These are phyloP conservation scores for Tylopilus vinaceipallidus DNA, from an alignment of 768 basidiomycete species.

Conservation along the genomic window DNA sequence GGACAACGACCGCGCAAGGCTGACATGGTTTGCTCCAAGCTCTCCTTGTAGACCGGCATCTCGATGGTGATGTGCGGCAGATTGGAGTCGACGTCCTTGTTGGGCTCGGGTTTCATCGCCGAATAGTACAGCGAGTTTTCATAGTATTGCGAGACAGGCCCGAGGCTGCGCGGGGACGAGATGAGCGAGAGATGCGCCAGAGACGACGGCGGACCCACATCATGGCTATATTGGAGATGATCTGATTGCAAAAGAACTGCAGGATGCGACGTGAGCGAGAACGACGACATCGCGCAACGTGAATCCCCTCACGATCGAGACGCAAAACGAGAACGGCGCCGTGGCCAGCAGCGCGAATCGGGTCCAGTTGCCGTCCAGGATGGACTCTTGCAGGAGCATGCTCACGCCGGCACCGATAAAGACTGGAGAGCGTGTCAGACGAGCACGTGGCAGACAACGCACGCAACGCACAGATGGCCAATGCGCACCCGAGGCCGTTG, in stretches of 20 bases:
- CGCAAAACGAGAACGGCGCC: slow-evolving; percentile 70
- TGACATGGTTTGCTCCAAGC: slow-evolving; percentile 77
- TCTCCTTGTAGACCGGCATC: slow-evolving; percentile 89
- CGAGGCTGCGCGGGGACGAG: slow-evolving; percentile 45
- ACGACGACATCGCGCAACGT: background rate
- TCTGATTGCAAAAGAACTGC: slow-evolving; percentile 74
- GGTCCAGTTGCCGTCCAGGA: slow-evolving; percentile 58
- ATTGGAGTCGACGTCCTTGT: slow-evolving; percentile 58
- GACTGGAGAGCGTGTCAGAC: slow-evolving; percentile 39
- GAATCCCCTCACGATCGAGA: slow-evolving; percentile 58
- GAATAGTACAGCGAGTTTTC: slow-evolving; percentile 86
- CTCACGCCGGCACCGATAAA: slow-evolving; percentile 64
- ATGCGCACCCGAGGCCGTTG: slow-evolving; percentile 62
- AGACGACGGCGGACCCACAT: slow-evolving; percentile 43
- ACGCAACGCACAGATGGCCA: slow-evolving; percentile 56
- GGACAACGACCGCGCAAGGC: slow-evolving; percentile 23
- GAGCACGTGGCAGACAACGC: background rate
- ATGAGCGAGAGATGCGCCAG: background rate
- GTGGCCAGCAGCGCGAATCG: slow-evolving; percentile 69
- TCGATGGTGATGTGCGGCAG: slow-evolving; percentile 79
- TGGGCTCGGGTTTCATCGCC: slow-evolving; percentile 57
- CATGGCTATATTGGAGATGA: slow-evolving; percentile 62
- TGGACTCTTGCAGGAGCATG: slow-evolving; percentile 62
- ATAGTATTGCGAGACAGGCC: slow-evolving; percentile 82
- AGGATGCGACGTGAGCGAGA: slow-evolving; percentile 2